Evolutionary conservation across 257 asterid species (phyloP).

Genomic region (Solanum etuberosum): DNA sequence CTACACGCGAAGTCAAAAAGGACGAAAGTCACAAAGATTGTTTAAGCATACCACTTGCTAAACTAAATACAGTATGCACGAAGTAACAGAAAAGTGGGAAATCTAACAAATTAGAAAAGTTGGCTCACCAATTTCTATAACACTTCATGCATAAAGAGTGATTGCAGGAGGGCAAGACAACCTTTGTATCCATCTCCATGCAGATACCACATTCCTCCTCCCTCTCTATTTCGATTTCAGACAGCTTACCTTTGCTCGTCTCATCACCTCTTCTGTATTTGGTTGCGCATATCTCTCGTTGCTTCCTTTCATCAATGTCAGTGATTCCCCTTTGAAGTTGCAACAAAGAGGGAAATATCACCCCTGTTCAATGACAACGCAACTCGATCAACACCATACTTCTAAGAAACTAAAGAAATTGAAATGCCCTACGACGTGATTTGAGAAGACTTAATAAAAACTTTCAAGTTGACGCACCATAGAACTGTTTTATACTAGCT

Average conservation of each 20-base stretch:
- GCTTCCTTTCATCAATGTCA: slow-evolving; percentile 79
- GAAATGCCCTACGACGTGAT: not conserved
- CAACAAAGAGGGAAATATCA: slow-evolving; percentile 84
- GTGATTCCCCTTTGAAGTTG: slow-evolving; percentile 74
- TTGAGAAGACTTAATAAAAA: not conserved
- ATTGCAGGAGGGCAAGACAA: slow-evolving; percentile 74
- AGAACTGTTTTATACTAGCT: slow-evolving; percentile 71
- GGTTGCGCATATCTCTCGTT: slow-evolving; percentile 47
- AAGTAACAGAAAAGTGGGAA: not conserved
- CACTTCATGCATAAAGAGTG: slow-evolving; percentile 83
- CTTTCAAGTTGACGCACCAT: slow-evolving; percentile 42
- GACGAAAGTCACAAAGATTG: not conserved
- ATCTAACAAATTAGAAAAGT: not conserved
- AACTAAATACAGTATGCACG: not conserved
- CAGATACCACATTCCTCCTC: slow-evolving; percentile 97
- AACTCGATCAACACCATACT: not conserved
- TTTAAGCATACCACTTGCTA: not conserved
- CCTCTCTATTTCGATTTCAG: slow-evolving; percentile 77
- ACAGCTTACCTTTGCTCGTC: slow-evolving; percentile 58
- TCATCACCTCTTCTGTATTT: slow-evolving; percentile 48
- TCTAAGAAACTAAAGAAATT: not conserved
- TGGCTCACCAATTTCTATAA: slow-evolving; percentile 59
- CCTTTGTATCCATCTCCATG: slow-evolving; percentile 72
- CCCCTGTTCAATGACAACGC: slow-evolving; percentile 31
- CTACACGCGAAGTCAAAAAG: not conserved